phyloP scores from a whole-genome alignment of 202 grass and related monocot genomes.

The Eragrostis tef region DNA sequence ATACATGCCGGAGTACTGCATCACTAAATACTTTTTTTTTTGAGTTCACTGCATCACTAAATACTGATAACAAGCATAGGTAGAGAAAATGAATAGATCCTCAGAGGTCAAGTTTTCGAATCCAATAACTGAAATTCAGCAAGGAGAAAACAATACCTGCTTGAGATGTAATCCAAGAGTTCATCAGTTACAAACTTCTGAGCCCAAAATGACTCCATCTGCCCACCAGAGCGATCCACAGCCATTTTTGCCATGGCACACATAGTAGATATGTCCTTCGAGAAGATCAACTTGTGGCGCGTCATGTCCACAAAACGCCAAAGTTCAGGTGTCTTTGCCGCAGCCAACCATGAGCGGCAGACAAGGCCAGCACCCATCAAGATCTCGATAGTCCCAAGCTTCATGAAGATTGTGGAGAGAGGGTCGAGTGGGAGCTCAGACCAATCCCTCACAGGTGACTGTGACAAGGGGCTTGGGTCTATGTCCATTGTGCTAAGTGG shows the following conservation, averaged over 20 bases:
- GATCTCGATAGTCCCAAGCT: slow-evolving; percentile 47
- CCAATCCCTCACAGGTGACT: slow-evolving; percentile 27
- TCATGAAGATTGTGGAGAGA: slow-evolving; percentile 41
- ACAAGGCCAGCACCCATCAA: slow-evolving; percentile 45
- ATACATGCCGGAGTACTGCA: no score
- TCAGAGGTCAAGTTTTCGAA: no score
- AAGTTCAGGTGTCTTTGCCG: slow-evolving; percentile 38
- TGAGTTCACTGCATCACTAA: no score
- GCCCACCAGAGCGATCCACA: slow-evolving; percentile 28
- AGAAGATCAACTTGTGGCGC: slow-evolving; percentile 29
- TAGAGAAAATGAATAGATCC: no score
- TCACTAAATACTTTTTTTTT: background rate
- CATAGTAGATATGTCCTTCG: background rate
- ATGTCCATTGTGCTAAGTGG: slow-evolving; percentile 28
- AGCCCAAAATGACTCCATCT: slow-evolving; percentile 44
- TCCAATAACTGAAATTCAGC: background rate
- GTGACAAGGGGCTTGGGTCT: background rate
- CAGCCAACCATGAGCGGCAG: slow-evolving; percentile 44
- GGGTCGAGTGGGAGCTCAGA: slow-evolving; percentile 35
- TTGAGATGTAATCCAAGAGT: slow-evolving; percentile 38
- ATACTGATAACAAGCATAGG: no score
- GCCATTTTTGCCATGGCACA: slow-evolving; percentile 45
- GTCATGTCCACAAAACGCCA: slow-evolving; percentile 55
- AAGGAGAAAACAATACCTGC: slow-evolving; percentile 14
- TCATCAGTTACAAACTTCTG: slow-evolving; percentile 29